These are phyloP conservation scores for Lactuca saligna DNA, from an alignment of 129 eudicot species.

Conservation along the genomic window DNA sequence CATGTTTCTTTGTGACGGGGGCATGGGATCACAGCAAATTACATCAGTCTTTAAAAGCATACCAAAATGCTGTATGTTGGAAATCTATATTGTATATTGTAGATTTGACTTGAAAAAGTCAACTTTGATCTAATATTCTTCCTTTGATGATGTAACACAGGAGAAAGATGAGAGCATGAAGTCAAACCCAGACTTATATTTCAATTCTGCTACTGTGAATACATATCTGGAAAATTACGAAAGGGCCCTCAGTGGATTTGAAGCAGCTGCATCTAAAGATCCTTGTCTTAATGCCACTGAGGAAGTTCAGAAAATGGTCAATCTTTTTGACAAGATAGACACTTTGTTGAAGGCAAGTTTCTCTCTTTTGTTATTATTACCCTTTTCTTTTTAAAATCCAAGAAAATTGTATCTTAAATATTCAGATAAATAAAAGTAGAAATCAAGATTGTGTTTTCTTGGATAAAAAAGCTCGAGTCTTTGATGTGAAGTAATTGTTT, in stretches of 20 bases:
- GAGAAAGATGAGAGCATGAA: conserved; percentile 93
- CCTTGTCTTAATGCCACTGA: conserved; percentile 80
- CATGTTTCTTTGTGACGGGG: conserved; percentile 88
- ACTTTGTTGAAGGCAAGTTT: conserved; percentile 52
- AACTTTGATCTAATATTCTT: conserved; percentile 14
- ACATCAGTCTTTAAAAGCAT: conserved; percentile 81
- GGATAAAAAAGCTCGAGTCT: not conserved
- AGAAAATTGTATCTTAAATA: conserved; percentile 2
- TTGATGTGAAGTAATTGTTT: conserved; percentile 21
- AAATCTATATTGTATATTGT: not conserved
- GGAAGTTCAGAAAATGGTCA: conserved; percentile 75
- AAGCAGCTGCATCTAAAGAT: conserved; percentile 87
- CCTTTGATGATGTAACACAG: conserved; percentile 50
- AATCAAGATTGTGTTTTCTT: conserved; percentile 7
- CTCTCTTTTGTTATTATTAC: not conserved
- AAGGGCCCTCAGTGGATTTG: conserved; percentile 96
- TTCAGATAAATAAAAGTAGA: not conserved
- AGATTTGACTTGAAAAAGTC: conserved; percentile 3
- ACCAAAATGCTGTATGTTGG: conserved; percentile 86
- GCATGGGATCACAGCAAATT: conserved; percentile 88
- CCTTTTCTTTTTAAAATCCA: not conserved
- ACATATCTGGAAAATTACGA: conserved; percentile 88
- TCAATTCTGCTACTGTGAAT: conserved; percentile 85
- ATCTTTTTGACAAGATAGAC: conserved; percentile 82
- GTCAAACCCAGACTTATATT: conserved; percentile 84